phyloP scores from a whole-genome alignment of 2,329 filamentous ascomycete genomes.

The Teratosphaeria nubilosa region DNA sequence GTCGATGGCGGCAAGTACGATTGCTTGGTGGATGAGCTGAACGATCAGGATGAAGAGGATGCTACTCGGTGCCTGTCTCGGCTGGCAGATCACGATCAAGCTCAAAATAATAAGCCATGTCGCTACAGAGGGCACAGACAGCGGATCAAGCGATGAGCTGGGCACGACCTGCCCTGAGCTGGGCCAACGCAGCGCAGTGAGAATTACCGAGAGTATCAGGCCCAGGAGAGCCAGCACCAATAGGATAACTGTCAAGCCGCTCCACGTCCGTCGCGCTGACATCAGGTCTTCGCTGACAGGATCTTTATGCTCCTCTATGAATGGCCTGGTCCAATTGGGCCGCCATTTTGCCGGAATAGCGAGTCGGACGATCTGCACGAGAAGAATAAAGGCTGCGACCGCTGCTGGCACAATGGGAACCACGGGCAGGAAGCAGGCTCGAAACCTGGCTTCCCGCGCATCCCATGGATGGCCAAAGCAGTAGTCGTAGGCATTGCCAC shows the following conservation, averaged over 20 bases:
- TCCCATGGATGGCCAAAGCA: conserved; percentile 25
- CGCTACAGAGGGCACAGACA: not conserved
- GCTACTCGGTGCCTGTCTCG: conserved; percentile 18
- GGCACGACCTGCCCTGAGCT: not conserved
- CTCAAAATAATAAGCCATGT: conserved; percentile 17
- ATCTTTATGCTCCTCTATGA: conserved; percentile 35
- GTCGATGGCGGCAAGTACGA: conserved; percentile 11
- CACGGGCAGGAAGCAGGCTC: conserved; percentile 31
- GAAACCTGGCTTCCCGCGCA: conserved; percentile 27
- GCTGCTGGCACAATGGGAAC: conserved; percentile 29
- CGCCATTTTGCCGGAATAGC: conserved; percentile 21
- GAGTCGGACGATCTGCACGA: conserved; percentile 26
- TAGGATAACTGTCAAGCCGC: conserved; percentile 9
- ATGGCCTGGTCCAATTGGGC: conserved; percentile 43
- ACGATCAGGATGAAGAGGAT: conserved; percentile 14
- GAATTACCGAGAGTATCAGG: conserved; percentile 6
- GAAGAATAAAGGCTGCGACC: conserved; percentile 27
- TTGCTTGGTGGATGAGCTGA: conserved; percentile 13
- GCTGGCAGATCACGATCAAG: conserved; percentile 14
- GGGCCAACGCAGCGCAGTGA: not conserved
- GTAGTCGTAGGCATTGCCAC: not conserved
- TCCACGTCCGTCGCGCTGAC: conserved; percentile 22
- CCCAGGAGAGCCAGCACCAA: conserved; percentile 9
- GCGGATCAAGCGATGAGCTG: not conserved
- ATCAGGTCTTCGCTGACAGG: conserved; percentile 18